Percentiles rank a stretch among this genome's conserved stretches.
These are phyloP conservation scores for Linaria vulgaris DNA, from an alignment of 257 asterid genomes.

Conservation along the genomic window DNA sequence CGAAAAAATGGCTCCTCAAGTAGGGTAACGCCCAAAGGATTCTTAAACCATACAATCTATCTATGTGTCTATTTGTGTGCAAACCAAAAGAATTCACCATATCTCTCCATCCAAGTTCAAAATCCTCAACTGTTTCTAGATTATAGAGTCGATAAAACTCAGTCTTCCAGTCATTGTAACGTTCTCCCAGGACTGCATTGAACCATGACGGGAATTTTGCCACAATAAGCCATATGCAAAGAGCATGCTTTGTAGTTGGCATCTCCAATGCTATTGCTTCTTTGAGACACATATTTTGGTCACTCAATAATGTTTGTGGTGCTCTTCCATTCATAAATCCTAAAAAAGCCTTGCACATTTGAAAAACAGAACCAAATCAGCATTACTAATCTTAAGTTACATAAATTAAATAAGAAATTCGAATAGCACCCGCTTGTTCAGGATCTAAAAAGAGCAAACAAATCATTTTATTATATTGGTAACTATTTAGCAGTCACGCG, in stretches of 20 bases:
- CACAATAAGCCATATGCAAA: conserved; percentile 93
- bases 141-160: conserved; percentile 85
- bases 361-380: conserved; percentile 32
- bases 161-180: conserved; percentile 90
- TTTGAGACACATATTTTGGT: conserved; percentile 89
- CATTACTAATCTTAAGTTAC: background rate
- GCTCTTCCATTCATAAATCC: conserved; percentile 93
- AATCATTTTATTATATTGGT: background rate
- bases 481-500: conserved; percentile 10
- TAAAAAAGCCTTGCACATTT: conserved; percentile 60
- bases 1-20: conserved; percentile 91
- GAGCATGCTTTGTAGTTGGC: conserved; percentile 89
- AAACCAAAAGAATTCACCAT: conserved; percentile 86
- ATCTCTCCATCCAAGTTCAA: conserved; percentile 91
- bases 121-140: conserved; percentile 76
- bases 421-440: background rate
- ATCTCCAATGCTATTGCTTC: conserved; percentile 87
- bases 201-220: conserved; percentile 97
- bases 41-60: conserved; percentile 70
- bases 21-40: conserved; percentile 90
- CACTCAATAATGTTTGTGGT: conserved; percentile 88
- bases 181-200: conserved; percentile 88
- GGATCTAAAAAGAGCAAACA: conserved; percentile 10
- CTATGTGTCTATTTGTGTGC: conserved; percentile 86
- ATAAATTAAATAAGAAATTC: conserved; percentile 15